A percentile compares a stretch with the other conserved stretches of the same genome.
Evolutionary conservation across 768 basidiomycete species (phyloP).

Genomic region (Agrocybe chaxingu): DNA sequence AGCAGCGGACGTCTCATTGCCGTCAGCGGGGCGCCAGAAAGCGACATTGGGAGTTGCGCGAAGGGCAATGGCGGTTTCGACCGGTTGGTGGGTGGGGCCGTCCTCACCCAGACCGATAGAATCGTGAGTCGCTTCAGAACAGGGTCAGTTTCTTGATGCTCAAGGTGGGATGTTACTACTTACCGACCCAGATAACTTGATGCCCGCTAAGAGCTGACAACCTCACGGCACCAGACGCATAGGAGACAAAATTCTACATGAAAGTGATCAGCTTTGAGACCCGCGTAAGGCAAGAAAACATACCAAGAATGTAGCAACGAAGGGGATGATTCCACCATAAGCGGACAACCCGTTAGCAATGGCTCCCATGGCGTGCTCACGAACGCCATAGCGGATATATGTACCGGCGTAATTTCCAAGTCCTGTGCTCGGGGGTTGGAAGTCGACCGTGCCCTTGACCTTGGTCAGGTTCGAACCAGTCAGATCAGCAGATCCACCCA

Average conservation of each 20-base stretch:
- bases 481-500: constrained; percentile 89
- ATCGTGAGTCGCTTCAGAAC: constrained; percentile 78
- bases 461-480: constrained; percentile 92
- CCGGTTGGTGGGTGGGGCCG: constrained; percentile 94
- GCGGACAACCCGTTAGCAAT: constrained; percentile 89
- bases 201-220: constrained; percentile 86
- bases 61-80: constrained; percentile 84
- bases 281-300: constrained; percentile 15
- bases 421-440: constrained; percentile 86
- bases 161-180: constrained; percentile 25
- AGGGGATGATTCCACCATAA: constrained; percentile 90
- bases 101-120: constrained; percentile 92
- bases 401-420: constrained; percentile 83
- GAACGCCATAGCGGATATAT: constrained; percentile 95
- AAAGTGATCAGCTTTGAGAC: constrained; percentile 8
- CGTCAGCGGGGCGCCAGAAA: constrained; percentile 93
- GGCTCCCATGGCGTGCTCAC: constrained; percentile 96
- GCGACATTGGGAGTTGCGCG: constrained; percentile 89
- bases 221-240: constrained; percentile 90
- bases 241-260: constrained; percentile 84
- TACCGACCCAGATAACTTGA: constrained; percentile 91
- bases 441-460: constrained; percentile 81
- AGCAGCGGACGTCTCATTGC: constrained; percentile 95
- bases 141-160: neutral
- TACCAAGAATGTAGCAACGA: constrained; percentile 89